phyloP scores from a whole-genome alignment of 116 monocot genomes.

The Thalassia testudinum region DNA sequence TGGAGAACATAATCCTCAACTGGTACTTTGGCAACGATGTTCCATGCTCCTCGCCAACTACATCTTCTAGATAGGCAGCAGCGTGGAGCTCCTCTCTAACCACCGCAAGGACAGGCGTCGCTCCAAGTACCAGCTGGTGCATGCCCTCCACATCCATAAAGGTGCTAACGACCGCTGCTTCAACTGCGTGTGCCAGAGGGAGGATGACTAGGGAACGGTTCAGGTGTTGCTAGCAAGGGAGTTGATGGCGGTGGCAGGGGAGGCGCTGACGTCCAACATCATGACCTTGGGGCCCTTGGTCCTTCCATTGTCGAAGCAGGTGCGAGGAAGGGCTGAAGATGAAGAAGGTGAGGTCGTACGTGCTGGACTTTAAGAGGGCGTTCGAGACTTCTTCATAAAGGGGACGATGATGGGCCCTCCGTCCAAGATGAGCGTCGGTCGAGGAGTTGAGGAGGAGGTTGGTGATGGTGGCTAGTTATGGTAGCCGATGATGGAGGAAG shows the following conservation, averaged over 20 bases:
- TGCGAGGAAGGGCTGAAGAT: too few species aligned
- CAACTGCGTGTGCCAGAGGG: conserved; percentile 5
- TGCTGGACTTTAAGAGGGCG: too few species aligned
- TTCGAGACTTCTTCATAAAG: too few species aligned
- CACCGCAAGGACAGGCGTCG: background rate
- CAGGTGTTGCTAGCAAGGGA: conserved; percentile 5
- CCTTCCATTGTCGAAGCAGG: too few species aligned
- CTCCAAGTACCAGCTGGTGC: conserved; percentile 11
- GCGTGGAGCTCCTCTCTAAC: conserved; percentile 10
- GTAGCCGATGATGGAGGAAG: too few species aligned
- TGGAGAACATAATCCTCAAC: conserved; percentile 6
- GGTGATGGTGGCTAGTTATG: too few species aligned
- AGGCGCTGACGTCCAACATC: too few species aligned
- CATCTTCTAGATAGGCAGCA: conserved; percentile 7
- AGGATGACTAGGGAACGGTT: conserved; percentile 5
- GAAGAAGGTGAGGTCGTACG: too few species aligned
- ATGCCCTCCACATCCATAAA: conserved; percentile 7
- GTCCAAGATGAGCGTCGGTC: too few species aligned
- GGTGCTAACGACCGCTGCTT: conserved; percentile 3
- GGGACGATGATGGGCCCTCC: too few species aligned
- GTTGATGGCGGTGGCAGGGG: conserved; percentile 7
- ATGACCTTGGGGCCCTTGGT: too few species aligned
- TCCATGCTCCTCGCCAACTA: conserved; percentile 9
- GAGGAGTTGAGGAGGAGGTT: too few species aligned
- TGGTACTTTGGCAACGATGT: conserved; percentile 9